phyloP scores from a whole-genome alignment of 306 rosid genomes.

The Rosa rugosa region DNA sequence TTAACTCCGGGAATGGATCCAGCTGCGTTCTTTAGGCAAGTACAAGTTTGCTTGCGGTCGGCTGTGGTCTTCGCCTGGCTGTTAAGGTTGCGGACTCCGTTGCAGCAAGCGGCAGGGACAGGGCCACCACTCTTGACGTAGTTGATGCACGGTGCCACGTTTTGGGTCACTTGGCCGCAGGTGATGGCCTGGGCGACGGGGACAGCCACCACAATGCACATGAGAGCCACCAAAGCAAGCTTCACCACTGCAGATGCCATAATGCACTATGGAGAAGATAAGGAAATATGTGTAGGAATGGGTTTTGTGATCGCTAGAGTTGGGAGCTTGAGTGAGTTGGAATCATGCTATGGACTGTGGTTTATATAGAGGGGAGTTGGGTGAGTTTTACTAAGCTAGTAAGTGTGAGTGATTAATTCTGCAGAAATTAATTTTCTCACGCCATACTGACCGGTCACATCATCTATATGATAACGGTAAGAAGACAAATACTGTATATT shows the following conservation, averaged over 20 bases:
- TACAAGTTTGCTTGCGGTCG: conserved; percentile 35
- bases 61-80: conserved; percentile 4
- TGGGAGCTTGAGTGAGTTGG: background rate
- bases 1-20: background rate
- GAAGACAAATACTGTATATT: too few species aligned
- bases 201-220: conserved; percentile 39
- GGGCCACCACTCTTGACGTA: conserved; percentile 20
- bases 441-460: background rate
- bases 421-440: background rate
- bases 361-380: background rate
- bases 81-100: conserved; percentile 17
- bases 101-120: conserved; percentile 14
- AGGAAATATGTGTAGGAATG: background rate
- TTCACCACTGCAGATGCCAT: conserved; percentile 40
- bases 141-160: background rate
- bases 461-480: too few species aligned
- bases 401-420: background rate
- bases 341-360: background rate
- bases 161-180: conserved; percentile 34
- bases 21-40: conserved; percentile 40
- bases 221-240: conserved; percentile 18
- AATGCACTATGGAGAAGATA: background rate
- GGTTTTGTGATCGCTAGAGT: background rate
- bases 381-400: background rate
- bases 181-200: conserved; percentile 41